Conservation (phyloP, 2,329 filamentous ascomycete species). For the Sclerotinia nivalis region DNA sequence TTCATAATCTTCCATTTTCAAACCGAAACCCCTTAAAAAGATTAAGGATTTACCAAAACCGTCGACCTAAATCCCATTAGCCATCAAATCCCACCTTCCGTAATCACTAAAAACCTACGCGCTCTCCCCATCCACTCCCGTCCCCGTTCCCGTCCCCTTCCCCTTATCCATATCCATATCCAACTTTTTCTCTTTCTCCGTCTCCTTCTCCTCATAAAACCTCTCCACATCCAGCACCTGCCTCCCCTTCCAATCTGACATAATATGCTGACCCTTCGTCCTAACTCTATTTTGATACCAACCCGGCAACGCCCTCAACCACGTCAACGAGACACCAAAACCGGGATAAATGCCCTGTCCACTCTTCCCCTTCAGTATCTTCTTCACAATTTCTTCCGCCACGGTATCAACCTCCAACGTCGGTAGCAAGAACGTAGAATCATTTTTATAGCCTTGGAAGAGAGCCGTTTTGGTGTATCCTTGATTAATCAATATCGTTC, state of each 20-base stretch:
- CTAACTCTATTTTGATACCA: slow-evolving; percentile 62
- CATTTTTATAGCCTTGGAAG: slow-evolving; percentile 57
- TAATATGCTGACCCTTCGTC: slow-evolving; percentile 41
- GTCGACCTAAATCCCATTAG: slow-evolving; percentile 14
- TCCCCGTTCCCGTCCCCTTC: slow-evolving; percentile 30
- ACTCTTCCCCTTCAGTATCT: slow-evolving; percentile 59
- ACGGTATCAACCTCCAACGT: slow-evolving; percentile 62
- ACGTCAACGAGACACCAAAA: slow-evolving; percentile 45
- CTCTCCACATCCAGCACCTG: slow-evolving; percentile 41
- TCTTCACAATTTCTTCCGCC: slow-evolving; percentile 61
- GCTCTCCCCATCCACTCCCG: slow-evolving; percentile 28
- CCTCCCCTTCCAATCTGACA: slow-evolving; percentile 39
- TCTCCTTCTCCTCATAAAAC: slow-evolving; percentile 31
- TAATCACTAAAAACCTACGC: slow-evolving; percentile 31
- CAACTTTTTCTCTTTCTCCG: slow-evolving; percentile 21
- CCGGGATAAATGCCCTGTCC: slow-evolving; percentile 58
- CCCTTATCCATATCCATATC: slow-evolving; percentile 27
- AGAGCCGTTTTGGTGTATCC: slow-evolving; percentile 63
- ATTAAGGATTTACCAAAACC: slow-evolving; percentile 13
- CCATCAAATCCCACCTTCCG: not conserved
- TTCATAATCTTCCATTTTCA: not conserved
- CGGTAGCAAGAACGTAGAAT: slow-evolving; percentile 53
- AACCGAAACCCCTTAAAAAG: not conserved
- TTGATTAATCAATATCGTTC: slow-evolving; percentile 66
- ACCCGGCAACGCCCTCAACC: slow-evolving; percentile 56